phyloP scores from a whole-genome alignment of 2,329 filamentous ascomycete genomes.

The Canariomyces notabilis region DNA sequence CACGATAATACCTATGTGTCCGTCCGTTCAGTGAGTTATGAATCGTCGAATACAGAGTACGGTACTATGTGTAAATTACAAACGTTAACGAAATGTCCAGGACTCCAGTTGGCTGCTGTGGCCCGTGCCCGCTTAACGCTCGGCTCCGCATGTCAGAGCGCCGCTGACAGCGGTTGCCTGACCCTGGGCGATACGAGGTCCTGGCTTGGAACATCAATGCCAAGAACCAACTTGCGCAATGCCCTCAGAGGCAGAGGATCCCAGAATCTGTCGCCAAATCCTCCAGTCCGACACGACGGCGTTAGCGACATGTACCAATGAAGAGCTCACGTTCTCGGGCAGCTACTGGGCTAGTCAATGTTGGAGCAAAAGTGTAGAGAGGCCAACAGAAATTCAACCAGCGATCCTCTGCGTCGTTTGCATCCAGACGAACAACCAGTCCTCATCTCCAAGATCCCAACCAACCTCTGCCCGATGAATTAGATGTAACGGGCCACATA shows the following conservation, averaged over 20 bases:
- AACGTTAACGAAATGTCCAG: no score
- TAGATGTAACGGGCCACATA: constrained; percentile 12
- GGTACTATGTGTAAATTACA: no score
- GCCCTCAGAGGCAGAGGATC: background rate
- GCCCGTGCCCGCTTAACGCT: no score
- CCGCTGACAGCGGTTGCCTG: constrained; percentile 10
- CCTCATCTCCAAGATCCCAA: constrained; percentile 2
- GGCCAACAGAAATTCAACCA: background rate
- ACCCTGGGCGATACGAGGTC: constrained; percentile 8
- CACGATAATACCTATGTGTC: no score
- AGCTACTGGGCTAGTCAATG: background rate
- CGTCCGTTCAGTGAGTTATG: no score
- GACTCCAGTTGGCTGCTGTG: no score
- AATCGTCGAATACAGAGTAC: no score
- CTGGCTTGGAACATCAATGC: background rate
- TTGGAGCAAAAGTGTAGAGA: background rate
- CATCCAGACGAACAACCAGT: no score
- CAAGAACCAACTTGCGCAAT: background rate
- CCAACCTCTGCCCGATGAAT: constrained; percentile 2
- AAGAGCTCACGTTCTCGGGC: background rate
- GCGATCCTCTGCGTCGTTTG: background rate
- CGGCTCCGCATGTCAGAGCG: background rate
- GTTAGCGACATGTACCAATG: background rate
- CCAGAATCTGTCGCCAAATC: background rate
- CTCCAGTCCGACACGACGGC: background rate